Base-by-base conservation (phyloP, 495 filamentous ascomycete species). In the Tetracladium setigerum region DNA sequence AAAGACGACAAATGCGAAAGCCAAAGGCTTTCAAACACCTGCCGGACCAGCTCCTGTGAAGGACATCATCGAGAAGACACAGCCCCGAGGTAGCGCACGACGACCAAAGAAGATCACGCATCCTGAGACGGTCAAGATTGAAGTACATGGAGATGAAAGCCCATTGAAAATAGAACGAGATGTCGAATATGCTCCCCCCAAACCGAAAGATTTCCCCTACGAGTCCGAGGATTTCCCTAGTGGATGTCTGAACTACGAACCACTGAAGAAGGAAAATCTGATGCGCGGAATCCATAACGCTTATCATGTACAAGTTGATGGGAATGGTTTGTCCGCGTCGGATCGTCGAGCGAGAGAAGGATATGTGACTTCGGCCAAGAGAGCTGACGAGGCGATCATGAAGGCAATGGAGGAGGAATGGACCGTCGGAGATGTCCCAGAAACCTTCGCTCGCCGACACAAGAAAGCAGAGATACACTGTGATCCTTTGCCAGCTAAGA, bases 1-100 rank as follows among this genome's bases (percentile, higher is more conserved):
- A 70, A 99, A 99, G 66, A 97, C 91, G 0, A 96, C 92, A 36
- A 99, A 99, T 66, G 86, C 85, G 34, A 96, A 92, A 69, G 75
- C 86, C 42, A 86, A 73, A 57, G 74, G 74, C 4, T 73, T 82
- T 32, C 79, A 83, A 54, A 87, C 66, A 4, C 57, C 63, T 14
- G 59, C 60, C 31, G 56, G 61, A 17, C 56, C 48, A 3, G 39
- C 38, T 30, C 55, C 36, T 8, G 46, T 53, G 38, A 59, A 59
- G 18, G 62, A 61, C n/a, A 57, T 69, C 43, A 41, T 69, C 30
- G 67, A 73, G 44, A 71, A 71, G 54, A 64, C 69, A 0, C 59
- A 67, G 18, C 55, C 49, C 4, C 62, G 60, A 41, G 67, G 61
- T 11, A 69, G 47, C 30, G 44, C 47, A 2, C 63, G 61, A 19